Conservation (phyloP, 129 eudicot species). For the Ambrosia trifida region DNA sequence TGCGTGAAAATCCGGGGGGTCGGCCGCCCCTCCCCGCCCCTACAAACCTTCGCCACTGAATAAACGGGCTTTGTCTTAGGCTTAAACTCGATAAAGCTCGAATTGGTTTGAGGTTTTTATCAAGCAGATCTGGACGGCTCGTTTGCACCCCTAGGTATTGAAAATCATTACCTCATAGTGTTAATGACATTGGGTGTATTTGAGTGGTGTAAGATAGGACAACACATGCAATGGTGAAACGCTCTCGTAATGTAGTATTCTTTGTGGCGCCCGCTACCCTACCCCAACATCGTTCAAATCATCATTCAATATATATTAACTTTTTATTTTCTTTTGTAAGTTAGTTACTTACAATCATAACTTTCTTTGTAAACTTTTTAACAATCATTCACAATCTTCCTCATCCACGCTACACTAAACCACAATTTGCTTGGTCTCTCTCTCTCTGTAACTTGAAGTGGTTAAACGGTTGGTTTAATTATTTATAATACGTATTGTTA, state of each 20-base stretch:
- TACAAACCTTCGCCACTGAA: no score
- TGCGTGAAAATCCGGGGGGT: no score
- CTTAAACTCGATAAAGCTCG: no score
- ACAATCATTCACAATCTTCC: conserved; percentile 6
- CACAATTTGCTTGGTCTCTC: conserved; percentile 27
- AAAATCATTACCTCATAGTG: no score
- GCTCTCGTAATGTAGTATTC: conserved; percentile 23
- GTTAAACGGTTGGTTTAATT: conserved; percentile 5
- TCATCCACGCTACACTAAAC: conserved; percentile 9
- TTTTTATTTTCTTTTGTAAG: no score
- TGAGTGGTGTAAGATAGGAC: background rate
- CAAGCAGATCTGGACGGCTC: no score
- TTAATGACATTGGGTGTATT: background rate
- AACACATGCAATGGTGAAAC: background rate
- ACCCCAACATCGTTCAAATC: conserved; percentile 7
- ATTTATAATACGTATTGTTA: background rate
- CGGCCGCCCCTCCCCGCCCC: no score
- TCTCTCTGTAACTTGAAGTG: conserved; percentile 7
- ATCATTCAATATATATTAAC: no score
- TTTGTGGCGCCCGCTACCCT: conserved; percentile 29
- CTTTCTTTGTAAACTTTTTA: background rate
- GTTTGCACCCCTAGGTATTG: no score
- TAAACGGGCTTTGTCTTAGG: no score
- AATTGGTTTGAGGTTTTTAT: no score
- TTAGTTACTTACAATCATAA: background rate